Percentiles rank a stretch among this genome's conserved stretches.
Evolutionary conservation across 495 filamentous ascomycete genomes (phyloP).

Genomic region (Daldinia vernicosa): DNA sequence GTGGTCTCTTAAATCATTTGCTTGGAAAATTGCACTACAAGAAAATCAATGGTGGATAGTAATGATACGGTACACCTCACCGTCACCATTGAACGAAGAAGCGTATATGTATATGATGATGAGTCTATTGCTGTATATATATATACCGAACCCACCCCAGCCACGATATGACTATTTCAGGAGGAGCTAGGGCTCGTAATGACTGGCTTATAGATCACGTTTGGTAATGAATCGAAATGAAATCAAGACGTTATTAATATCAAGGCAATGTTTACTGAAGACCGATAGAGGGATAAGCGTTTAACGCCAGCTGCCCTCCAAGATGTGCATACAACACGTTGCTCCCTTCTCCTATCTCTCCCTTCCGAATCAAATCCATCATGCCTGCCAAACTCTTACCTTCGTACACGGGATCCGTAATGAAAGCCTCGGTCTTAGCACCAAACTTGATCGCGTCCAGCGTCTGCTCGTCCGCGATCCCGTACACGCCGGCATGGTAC

Average conservation of each 20-base stretch:
- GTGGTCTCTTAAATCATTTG: neutral
- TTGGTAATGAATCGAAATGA: slow-evolving; percentile 15
- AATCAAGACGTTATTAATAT: slow-evolving; percentile 13
- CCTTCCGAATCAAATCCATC: slow-evolving; percentile 68
- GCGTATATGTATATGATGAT: slow-evolving; percentile 14
- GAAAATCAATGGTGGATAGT: neutral
- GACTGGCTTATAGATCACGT: slow-evolving; percentile 11
- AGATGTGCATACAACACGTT: slow-evolving; percentile 72
- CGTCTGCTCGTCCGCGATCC: slow-evolving; percentile 65
- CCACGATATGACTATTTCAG: slow-evolving; percentile 8
- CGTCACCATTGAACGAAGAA: neutral
- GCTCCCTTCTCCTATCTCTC: slow-evolving; percentile 59
- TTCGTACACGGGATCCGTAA: slow-evolving; percentile 74
- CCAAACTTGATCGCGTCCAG: slow-evolving; percentile 69
- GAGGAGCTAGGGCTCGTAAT: neutral
- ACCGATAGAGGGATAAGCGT: slow-evolving; percentile 57
- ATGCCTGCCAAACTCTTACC: slow-evolving; percentile 73
- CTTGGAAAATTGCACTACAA: neutral
- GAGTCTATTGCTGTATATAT: slow-evolving; percentile 14
- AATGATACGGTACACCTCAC: neutral
- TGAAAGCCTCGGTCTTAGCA: slow-evolving; percentile 68
- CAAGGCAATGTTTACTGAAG: neutral
- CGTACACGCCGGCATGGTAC: slow-evolving; percentile 69
- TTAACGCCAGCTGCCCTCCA: slow-evolving; percentile 69
- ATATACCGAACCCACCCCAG: neutral